A percentile compares a stretch with the other conserved stretches of the same genome.
phyloP scores from a whole-genome alignment of 225 moss, liverwort and hornwort species.

The Thuidium tamariscinum region DNA sequence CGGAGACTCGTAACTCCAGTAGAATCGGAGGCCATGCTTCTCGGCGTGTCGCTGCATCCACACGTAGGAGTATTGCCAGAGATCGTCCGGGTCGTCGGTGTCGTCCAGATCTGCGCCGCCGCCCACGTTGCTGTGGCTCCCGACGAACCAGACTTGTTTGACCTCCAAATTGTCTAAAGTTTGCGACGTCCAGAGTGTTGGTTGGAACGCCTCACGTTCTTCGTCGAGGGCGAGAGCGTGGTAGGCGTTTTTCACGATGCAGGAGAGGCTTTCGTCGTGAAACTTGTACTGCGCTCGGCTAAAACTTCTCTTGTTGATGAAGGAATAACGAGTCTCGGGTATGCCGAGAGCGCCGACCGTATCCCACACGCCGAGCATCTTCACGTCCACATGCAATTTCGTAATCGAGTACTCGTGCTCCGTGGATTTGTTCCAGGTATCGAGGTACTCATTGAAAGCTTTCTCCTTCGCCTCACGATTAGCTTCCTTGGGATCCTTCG shows the following conservation, averaged over 20 bases:
- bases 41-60: background rate
- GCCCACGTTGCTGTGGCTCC: background rate
- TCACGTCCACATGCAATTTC: background rate
- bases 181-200: background rate
- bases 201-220: background rate
- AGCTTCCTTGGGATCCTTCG: too few species aligned
- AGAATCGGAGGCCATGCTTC: background rate
- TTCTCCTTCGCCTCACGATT: too few species aligned
- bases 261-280: background rate
- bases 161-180: background rate
- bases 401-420: too few species aligned
- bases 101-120: background rate
- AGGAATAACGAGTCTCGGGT: rapidly evolving
- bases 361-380: slow-evolving; percentile 5
- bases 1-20: background rate
- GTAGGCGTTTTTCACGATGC: background rate
- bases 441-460: rapidly evolving
- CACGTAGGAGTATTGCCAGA: background rate
- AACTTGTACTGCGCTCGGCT: background rate
- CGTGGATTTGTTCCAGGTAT: too few species aligned
- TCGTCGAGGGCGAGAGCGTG: background rate
- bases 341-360: background rate
- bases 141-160: background rate
- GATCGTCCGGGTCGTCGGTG: background rate
- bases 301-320: rapidly evolving